Evolutionary conservation across 2,329 filamentous ascomycete genomes (phyloP), one percentile per base, ranked within the genome.

Genomic region (Fusarium verrucosum): DNA sequence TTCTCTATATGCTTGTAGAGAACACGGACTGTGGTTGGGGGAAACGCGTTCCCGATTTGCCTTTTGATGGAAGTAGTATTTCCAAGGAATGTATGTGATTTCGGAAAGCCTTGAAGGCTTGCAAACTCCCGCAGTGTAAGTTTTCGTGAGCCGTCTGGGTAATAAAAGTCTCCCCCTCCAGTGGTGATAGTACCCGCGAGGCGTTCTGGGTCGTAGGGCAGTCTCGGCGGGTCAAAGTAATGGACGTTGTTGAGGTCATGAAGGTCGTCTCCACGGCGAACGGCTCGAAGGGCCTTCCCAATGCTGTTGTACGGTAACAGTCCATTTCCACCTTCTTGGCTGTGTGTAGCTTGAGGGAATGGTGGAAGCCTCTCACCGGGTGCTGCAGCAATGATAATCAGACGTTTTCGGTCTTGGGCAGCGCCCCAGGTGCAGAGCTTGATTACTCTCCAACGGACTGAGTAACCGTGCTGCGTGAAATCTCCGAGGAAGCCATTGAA

Each of bases 1-100:
- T 72, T 61, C 17, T 80, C 74, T 10, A 87, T 68, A 44, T 85
- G 82, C n/a, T 73, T 70, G 60, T 83, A 86, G 0, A 87, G 69
- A 0, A 81, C 75, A 23, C 76, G 75, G 4, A 86, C 86, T 0
- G 84, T 82, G 25, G 78, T 78, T 0, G 91, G 86, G 0, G 92
- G 90, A 16, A 94, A 92, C 0, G 91, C 92, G 70, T 95, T 94
- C 0, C 92, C 92, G 62, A 94, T 91, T 72, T 93, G 90, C 62
- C 80, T 83, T 65, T 84, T 84, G 16, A 85, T 77, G 14, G 71
- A 74, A 1, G 73, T 76, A 17, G 75, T 73, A 0, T 74, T 78
- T 0, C 76, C 77, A 0, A 77, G 60, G 69, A 94, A 94, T 1
- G 74, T 73, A 72, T 92, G 89, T 3, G 78, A 72, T 0, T 76